Conservation (phyloP, 2,329 filamentous ascomycete species). For the Claviceps spartinae region DNA sequence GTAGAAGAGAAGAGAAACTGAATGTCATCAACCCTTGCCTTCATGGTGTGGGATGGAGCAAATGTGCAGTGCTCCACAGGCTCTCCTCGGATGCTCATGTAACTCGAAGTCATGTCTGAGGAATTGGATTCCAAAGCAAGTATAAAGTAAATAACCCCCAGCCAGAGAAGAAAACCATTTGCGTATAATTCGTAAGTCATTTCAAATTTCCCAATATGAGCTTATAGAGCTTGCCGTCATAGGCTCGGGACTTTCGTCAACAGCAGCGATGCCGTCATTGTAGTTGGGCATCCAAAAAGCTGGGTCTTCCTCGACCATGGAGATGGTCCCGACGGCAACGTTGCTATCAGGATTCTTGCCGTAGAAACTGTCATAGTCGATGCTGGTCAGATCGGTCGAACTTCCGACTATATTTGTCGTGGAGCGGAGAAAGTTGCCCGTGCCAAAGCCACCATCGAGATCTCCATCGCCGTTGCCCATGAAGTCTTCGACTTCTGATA, state of each 20-base stretch:
- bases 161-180: background rate
- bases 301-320: constrained; percentile 38
- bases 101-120: background rate
- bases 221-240: constrained; percentile 18
- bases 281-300: constrained; percentile 37
- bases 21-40: background rate
- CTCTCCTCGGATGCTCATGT: background rate
- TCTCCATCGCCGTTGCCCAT: constrained; percentile 33
- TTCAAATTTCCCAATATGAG: constrained; percentile 24
- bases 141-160: background rate
- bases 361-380: constrained; percentile 44
- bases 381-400: constrained; percentile 30
- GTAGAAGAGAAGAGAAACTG: background rate
- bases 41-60: background rate
- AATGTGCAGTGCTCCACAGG: background rate
- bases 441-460: constrained; percentile 32
- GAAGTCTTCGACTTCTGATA: constrained; percentile 53
- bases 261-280: constrained; percentile 21
- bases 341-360: constrained; percentile 29
- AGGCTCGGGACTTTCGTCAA: constrained; percentile 24
- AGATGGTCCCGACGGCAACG: constrained; percentile 28
- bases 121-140: background rate
- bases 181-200: constrained; percentile 1
- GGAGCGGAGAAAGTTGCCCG: constrained; percentile 33
- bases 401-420: constrained; percentile 27